A percentile compares a stretch with the other conserved stretches of the same genome.
Evolutionary conservation across 2,329 filamentous ascomycete genomes (phyloP).

Genomic region (Xylariaceae sp.): DNA sequence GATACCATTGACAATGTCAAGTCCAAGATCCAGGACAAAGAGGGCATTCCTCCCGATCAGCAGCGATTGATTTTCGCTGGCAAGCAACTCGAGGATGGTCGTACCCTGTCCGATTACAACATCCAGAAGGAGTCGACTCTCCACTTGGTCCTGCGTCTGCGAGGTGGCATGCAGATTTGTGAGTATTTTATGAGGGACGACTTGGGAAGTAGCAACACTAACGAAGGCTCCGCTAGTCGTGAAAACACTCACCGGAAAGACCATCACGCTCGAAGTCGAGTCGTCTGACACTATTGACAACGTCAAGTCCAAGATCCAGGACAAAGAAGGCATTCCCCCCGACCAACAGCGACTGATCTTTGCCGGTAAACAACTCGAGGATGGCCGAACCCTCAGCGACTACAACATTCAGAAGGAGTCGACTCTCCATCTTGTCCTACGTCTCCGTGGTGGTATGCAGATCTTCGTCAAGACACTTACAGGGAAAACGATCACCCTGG

Average conservation of each 20-base stretch:
- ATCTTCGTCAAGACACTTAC: conserved; percentile 85
- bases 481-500: conserved; percentile 90
- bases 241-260: conserved; percentile 88
- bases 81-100: conserved; percentile 48
- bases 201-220: conserved; percentile 17
- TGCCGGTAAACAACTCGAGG: conserved; percentile 92
- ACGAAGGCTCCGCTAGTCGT: conserved; percentile 46
- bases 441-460: conserved; percentile 85
- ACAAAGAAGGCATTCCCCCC: conserved; percentile 94
- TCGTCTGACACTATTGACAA: conserved; percentile 92
- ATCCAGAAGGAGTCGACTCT: conserved; percentile 65
- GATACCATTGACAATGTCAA: conserved; percentile 87
- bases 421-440: conserved; percentile 79
- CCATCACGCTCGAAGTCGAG: conserved; percentile 87
- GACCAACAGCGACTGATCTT: conserved; percentile 97
- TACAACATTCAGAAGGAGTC: conserved; percentile 97
- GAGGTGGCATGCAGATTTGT: conserved; percentile 64
- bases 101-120: conserved; percentile 53
- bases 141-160: conserved; percentile 70
- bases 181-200: conserved; percentile 31
- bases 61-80: conserved; percentile 77
- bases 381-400: conserved; percentile 82
- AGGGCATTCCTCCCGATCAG: conserved; percentile 81
- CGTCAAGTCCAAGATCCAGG: conserved; percentile 94
- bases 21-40: conserved; percentile 87